Percentiles rank a stretch among this genome's conserved stretches.
Evolutionary conservation across 2,329 filamentous ascomycete species (phyloP).

Genomic region (Cladosporium phlei): DNA sequence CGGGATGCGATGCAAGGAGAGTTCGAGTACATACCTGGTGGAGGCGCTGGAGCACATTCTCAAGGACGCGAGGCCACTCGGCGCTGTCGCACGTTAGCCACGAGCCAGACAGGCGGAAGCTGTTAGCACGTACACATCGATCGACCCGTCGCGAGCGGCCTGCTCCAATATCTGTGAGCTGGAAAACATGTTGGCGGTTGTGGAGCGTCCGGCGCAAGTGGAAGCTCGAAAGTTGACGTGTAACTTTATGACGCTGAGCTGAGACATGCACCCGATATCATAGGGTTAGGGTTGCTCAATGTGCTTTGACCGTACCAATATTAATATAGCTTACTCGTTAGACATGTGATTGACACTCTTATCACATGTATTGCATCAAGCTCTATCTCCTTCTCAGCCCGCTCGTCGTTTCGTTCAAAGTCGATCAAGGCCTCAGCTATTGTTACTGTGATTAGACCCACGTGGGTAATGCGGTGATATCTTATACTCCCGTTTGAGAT

Average conservation of each 20-base stretch:
- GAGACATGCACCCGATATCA: slow-evolving; percentile 80
- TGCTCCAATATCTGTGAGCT: slow-evolving; percentile 50
- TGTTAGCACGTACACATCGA: slow-evolving; percentile 50
- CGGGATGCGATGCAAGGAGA: slow-evolving; percentile 6
- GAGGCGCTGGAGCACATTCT: slow-evolving; percentile 61
- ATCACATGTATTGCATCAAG: too few relatives aligned
- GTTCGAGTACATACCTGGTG: slow-evolving; percentile 59
- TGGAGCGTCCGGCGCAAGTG: slow-evolving; percentile 71
- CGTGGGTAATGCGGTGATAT: too few relatives aligned
- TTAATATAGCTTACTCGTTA: too few relatives aligned
- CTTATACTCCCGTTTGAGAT: too few relatives aligned
- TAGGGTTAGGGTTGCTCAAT: slow-evolving; percentile 56
- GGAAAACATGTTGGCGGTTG: slow-evolving; percentile 23
- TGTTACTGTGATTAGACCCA: too few relatives aligned
- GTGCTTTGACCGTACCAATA: too few relatives aligned
- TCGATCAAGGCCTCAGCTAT: too few relatives aligned
- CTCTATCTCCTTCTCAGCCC: too few relatives aligned
- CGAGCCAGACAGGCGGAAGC: neutral
- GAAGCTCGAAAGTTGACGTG: slow-evolving; percentile 73
- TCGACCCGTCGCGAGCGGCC: slow-evolving; percentile 54
- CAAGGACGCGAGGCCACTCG: slow-evolving; percentile 64
- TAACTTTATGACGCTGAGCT: too few relatives aligned
- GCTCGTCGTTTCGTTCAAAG: too few relatives aligned
- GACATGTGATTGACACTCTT: too few relatives aligned
- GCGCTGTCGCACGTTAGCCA: slow-evolving; percentile 46